Evolutionary conservation across 306 rosid genomes (phyloP), one percentile per base, ranked within the genome.

Genomic region (Rosa chinensis): DNA sequence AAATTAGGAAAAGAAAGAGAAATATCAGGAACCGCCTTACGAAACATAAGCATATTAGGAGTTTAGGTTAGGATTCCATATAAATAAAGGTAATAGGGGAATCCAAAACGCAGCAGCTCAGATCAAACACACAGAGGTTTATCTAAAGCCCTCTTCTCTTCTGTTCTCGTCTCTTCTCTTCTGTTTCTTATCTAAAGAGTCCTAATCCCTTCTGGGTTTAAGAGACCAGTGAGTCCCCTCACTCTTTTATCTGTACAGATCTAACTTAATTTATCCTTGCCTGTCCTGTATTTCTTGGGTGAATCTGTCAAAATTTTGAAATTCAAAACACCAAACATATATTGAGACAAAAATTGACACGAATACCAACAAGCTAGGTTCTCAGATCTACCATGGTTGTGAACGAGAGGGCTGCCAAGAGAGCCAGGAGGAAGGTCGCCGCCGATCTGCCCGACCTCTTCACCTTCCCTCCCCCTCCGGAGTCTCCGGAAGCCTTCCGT

Each of bases 361-460:
- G 18, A 47, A 47, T 18, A 42, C 13, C 37, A 56, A 16, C 8
- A 39, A 17, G 17, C 10, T 12, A 74, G 28, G 42, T 55, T 28
- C 66, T 61, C 71, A 75, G 78, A 75, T 75, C 78, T 75, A 61
- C 74, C 16, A 73, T 83, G 80, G 78, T 73, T 11, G 69, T 79
- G 47, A 79, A 63, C 64, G 82, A 78, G 25, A 74, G 71, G 61
- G 71, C 79, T 0, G 2, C 66, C 69, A 79, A 79, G 83, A 76
- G 78, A 20, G 12, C 47, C 32, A 83, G 78, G 75, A 75, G 73
- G 70, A 70, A 78, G 28, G 45, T 77, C 58, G 48, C 59, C 39
- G 82, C 49, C 10, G 78, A 75, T 71, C 78, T 79, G n/a, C 68
- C 82, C 0, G 81, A 83, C 59, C 77, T 83, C n/a, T 75, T 69